Evolutionary conservation across 2,329 filamentous ascomycete species (phyloP).

Genomic region (Aureobasidium sp.): DNA sequence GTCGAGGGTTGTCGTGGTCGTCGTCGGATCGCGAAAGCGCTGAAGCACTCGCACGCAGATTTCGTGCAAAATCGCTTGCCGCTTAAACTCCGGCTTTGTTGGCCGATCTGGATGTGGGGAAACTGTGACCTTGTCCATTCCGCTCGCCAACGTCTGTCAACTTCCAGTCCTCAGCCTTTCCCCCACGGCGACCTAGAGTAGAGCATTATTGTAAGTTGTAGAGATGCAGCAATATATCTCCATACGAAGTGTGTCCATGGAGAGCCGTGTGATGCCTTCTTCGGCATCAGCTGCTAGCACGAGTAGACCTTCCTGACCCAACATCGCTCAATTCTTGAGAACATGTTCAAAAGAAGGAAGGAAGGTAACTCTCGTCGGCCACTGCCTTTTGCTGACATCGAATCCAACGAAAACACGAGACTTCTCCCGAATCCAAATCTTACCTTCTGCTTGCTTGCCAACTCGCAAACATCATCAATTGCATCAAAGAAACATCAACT

Average conservation of each 20-base stretch:
- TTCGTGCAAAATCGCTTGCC: conserved; percentile 1
- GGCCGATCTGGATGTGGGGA: not conserved
- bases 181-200: too few species aligned
- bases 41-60: not conserved
- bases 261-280: too few species aligned
- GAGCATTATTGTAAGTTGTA: too few species aligned
- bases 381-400: not conserved
- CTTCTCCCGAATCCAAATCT: too few species aligned
- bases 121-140: not conserved
- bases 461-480: too few species aligned
- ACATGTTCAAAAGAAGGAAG: not conserved
- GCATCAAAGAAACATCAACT: too few species aligned
- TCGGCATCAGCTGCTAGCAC: too few species aligned
- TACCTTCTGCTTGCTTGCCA: too few species aligned
- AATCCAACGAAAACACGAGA: too few species aligned
- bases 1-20: conserved; percentile 15
- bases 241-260: too few species aligned
- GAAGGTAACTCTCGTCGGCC: not conserved
- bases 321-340: not conserved
- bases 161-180: too few species aligned
- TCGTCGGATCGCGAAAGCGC: not conserved
- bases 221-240: too few species aligned
- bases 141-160: not conserved
- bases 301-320: not conserved
- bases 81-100: not conserved